Percentiles rank a stretch among this genome's conserved stretches.
These are phyloP conservation scores for Cordyceps fumosorosea DNA, from an alignment of 2,329 filamentous ascomycete genomes.

Conservation along the genomic window DNA sequence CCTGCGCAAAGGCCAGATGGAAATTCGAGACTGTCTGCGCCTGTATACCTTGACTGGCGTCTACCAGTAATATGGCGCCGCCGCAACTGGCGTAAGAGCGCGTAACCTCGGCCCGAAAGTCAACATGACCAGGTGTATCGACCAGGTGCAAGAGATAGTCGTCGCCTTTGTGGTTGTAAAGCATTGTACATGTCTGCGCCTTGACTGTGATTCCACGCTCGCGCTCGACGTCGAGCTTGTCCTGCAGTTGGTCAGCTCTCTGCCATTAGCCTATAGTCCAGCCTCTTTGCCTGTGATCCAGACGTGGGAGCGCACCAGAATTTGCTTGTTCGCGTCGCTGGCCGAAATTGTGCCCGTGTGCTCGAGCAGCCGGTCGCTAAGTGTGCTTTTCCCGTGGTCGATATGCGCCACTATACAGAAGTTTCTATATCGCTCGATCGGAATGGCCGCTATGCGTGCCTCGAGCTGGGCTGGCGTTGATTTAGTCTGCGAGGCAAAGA, in stretches of 20 bases:
- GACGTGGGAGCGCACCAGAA: constrained; percentile 45
- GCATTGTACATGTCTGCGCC: constrained; percentile 96
- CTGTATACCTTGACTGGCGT: constrained; percentile 94
- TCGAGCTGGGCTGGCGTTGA: constrained; percentile 29
- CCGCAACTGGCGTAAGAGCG: constrained; percentile 94
- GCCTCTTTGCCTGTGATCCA: not conserved
- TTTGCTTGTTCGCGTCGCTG: constrained; percentile 80
- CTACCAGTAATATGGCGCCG: constrained; percentile 84
- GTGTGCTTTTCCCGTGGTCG: constrained; percentile 96
- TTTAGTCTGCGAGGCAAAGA: constrained; percentile 19
- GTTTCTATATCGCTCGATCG: constrained; percentile 77
- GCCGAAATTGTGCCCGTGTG: constrained; percentile 86
- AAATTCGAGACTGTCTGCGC: constrained; percentile 99
- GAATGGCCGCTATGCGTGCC: constrained; percentile 62
- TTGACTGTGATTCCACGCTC: constrained; percentile 98
- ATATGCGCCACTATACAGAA: constrained; percentile 99
- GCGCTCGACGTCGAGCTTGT: constrained; percentile 94
- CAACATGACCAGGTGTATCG: constrained; percentile 94
- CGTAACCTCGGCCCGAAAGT: constrained; percentile 94
- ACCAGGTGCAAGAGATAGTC: constrained; percentile 95
- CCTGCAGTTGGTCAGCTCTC: constrained; percentile 30
- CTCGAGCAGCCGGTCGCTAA: constrained; percentile 88
- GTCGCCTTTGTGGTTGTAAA: constrained; percentile 76
- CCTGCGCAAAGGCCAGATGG: constrained; percentile 91
- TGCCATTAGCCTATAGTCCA: too few relatives aligned